These are phyloP conservation scores for Tremella yokohamensis DNA, from an alignment of 768 basidiomycete species.

Conservation along the genomic window DNA sequence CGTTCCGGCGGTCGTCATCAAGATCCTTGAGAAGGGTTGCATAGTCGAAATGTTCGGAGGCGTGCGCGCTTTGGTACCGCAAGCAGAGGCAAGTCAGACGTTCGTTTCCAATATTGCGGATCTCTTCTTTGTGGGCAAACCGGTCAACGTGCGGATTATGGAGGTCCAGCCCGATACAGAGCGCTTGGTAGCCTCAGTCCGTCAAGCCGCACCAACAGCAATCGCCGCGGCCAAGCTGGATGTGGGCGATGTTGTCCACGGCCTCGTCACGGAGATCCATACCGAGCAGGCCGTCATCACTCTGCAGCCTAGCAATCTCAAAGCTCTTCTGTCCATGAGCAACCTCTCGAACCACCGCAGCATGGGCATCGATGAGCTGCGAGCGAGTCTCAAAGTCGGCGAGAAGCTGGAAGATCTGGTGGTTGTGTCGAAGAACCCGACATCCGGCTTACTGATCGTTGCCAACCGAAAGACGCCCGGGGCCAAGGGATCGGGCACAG, in stretches of 20 bases:
- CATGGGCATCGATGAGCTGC: conserved; percentile 65
- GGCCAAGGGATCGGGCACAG: conserved; percentile 5
- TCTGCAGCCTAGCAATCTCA: conserved; percentile 65
- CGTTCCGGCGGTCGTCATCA: conserved; percentile 77
- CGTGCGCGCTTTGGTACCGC: conserved; percentile 73
- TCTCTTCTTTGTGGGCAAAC: conserved; percentile 72
- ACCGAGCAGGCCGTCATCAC: conserved; percentile 75
- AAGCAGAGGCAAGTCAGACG: conserved; percentile 76
- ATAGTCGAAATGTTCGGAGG: conserved; percentile 89
- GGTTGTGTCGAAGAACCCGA: conserved; percentile 82
- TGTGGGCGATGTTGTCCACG: conserved; percentile 44
- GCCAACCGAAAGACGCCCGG: conserved; percentile 29
- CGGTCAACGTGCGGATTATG: conserved; percentile 77
- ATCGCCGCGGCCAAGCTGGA: conserved; percentile 41
- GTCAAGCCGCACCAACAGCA: conserved; percentile 63
- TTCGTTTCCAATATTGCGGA: conserved; percentile 53
- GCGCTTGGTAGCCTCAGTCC: conserved; percentile 78
- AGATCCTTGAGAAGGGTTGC: conserved; percentile 71
- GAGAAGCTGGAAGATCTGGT: conserved; percentile 71
- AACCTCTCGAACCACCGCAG: conserved; percentile 77
- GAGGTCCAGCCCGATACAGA: conserved; percentile 59
- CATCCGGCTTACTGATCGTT: conserved; percentile 74
- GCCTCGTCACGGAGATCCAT: conserved; percentile 68
- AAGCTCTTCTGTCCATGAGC: conserved; percentile 79
- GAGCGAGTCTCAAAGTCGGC: conserved; percentile 62